Base-by-base conservation (phyloP, 176 grass and related monocot species). In the Ensete glaucum region DNA sequence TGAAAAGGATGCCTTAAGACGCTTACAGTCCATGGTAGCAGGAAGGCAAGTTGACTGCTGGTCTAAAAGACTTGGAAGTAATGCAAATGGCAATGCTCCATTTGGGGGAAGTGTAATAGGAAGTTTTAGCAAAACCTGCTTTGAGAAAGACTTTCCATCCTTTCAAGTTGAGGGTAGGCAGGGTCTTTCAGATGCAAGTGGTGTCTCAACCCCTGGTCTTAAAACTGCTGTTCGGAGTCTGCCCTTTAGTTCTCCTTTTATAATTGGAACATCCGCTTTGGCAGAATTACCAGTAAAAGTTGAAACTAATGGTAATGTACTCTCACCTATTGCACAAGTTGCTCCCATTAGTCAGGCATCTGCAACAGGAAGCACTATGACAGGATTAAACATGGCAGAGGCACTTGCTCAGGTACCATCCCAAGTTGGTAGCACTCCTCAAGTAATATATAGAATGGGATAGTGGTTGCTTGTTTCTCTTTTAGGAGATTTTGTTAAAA, bases 381-480 rank as follows among this genome's bases (percentile, higher is more conserved):
- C 73, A 27, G 83, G 83, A 55, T 82, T 86, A 76, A 86, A 86
- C 77, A 86, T 86, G 84, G 79, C 79, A 9, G 84, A 86, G 65
- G 73, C 84, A 25, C 76, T 86, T 17, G 67, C 84, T 27, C 84
- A 82, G 59, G 74, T 69, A 59, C 79, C 84, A 60, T 86, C 79
- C 51, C 69, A 80, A 77, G 69, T 21, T 78, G 74, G 62, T 70
- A 81, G 67, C 50, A 64, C 79, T 34, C 79, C 79, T 22, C 84
- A 86, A 79, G 83, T 78, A 81, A 54, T 64, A 22, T 57, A 64
- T 71, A 50, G 72, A 43, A 54, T 54, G 22, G 65, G 13, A 34
- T 17, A 56, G n/a, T 65, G 34, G 2, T 19, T 12, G 50, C 50
- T 52, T 76, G 23, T 52, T 75, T 69, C 71, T n/a, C 63, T 49